Evolutionary conservation across 331 rosid genomes (phyloP).

Genomic region (Acacia pycnantha): DNA sequence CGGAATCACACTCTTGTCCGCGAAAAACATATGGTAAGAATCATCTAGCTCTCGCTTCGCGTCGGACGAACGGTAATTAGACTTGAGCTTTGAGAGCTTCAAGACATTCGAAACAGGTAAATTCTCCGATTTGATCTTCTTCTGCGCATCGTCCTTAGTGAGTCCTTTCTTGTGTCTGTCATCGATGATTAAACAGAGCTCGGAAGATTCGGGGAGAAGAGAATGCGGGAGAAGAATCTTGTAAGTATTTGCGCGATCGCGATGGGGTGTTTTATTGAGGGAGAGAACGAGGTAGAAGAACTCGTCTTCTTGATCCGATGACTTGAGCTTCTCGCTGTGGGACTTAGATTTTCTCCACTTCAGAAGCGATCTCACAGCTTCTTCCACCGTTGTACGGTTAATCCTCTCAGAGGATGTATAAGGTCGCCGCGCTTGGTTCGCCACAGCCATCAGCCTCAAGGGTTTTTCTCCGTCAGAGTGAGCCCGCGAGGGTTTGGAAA

Average conservation of each 20-base stretch:
- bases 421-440: conserved; percentile 13
- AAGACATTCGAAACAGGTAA: conserved; percentile 56
- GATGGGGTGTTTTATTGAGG: conserved; percentile 58
- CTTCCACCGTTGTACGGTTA: conserved; percentile 25
- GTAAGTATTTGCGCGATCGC: conserved; percentile 59
- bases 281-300: conserved; percentile 59
- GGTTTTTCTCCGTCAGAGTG: not conserved
- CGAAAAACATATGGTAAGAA: conserved; percentile 65
- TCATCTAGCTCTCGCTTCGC: conserved; percentile 64
- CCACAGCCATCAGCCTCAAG: conserved; percentile 25
- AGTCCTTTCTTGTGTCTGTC: conserved; percentile 58
- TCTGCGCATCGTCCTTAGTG: conserved; percentile 47
- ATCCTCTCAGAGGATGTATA: conserved; percentile 17
- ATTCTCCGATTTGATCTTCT: conserved; percentile 53
- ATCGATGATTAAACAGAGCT: conserved; percentile 70
- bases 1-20: conserved; percentile 55
- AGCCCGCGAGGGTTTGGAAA: not conserved
- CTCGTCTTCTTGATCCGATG: conserved; percentile 55
- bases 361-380: conserved; percentile 63
- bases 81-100: conserved; percentile 60
- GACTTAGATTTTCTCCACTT: conserved; percentile 55
- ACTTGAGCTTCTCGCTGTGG: conserved; percentile 47
- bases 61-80: conserved; percentile 70
- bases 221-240: conserved; percentile 61
- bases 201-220: conserved; percentile 43